A percentile compares a stretch with the other conserved stretches of the same genome.
phyloP scores from a whole-genome alignment of 2,329 filamentous ascomycete genomes.

The Anisogramma anomala region DNA sequence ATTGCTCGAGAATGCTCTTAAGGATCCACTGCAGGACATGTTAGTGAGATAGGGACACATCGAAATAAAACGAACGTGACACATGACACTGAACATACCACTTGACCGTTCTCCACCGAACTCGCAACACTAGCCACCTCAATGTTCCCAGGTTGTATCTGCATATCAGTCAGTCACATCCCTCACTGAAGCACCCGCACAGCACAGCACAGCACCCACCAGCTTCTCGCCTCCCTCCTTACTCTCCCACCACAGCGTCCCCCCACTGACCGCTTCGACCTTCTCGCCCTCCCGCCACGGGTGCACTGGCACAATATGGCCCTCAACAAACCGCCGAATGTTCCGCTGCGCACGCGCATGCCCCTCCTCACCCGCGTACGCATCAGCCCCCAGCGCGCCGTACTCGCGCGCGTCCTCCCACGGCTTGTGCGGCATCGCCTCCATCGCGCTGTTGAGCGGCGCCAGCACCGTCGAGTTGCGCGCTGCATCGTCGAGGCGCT shows the following conservation, averaged over 20 bases:
- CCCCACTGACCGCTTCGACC: slow-evolving; percentile 51
- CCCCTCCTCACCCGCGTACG: slow-evolving; percentile 66
- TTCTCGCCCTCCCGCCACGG: slow-evolving; percentile 64
- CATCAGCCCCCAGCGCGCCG: slow-evolving; percentile 49
- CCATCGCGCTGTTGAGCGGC: slow-evolving; percentile 73
- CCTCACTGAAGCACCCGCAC: neutral
- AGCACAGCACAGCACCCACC: slow-evolving; percentile 42
- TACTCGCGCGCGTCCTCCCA: slow-evolving; percentile 75
- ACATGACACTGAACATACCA: slow-evolving; percentile 35
- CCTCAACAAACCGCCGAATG: slow-evolving; percentile 69
- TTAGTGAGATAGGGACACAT: slow-evolving; percentile 13
- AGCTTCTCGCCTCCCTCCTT: slow-evolving; percentile 56
- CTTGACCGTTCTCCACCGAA: slow-evolving; percentile 74
- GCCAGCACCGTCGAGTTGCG: slow-evolving; percentile 77
- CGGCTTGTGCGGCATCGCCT: slow-evolving; percentile 68
- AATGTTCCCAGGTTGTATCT: slow-evolving; percentile 70
- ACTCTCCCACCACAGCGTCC: slow-evolving; percentile 71
- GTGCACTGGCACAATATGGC: slow-evolving; percentile 63
- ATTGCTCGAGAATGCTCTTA: slow-evolving; percentile 39
- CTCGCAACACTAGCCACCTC: slow-evolving; percentile 65
- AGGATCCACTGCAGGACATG: slow-evolving; percentile 47
- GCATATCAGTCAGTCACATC: slow-evolving; percentile 1
- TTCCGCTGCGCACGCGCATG: slow-evolving; percentile 68
- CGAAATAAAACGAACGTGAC: neutral
- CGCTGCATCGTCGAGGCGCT: slow-evolving; percentile 53